phyloP scores from a whole-genome alignment of 75 land plant species.

The Picea sitchensis region DNA sequence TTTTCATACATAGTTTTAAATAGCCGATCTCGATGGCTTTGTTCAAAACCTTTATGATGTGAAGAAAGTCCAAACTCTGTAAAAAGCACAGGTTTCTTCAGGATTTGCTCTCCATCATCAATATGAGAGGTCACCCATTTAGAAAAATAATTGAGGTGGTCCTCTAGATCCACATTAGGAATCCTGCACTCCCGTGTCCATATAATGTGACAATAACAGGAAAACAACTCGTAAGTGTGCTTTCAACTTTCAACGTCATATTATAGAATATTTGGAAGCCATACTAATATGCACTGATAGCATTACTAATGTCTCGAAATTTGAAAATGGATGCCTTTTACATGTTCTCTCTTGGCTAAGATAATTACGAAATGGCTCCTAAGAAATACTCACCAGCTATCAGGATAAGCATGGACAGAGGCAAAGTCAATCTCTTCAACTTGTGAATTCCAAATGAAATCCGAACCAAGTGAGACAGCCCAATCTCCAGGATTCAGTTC shows the following conservation, averaged over 20 bases:
- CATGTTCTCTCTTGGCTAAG: not conserved
- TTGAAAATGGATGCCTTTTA: not conserved
- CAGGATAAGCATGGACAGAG: constrained; percentile 78
- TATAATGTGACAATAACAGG: not conserved
- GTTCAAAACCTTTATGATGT: constrained; percentile 15
- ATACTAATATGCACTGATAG: not conserved
- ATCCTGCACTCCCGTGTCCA: constrained; percentile 37
- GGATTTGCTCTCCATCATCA: constrained; percentile 38
- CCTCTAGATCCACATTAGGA: constrained; percentile 35
- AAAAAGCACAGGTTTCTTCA: constrained; percentile 76
- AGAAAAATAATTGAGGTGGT: constrained; percentile 35
- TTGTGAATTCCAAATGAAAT: constrained; percentile 62
- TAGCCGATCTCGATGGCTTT: constrained; percentile 31
- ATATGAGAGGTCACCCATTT: constrained; percentile 65
- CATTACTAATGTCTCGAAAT: not conserved
- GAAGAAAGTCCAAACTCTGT: constrained; percentile 64
- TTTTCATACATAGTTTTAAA: constrained; percentile 41
- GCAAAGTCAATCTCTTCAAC: constrained; percentile 65
- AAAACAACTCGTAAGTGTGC: not conserved
- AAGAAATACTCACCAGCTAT: constrained; percentile 55
- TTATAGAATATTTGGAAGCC: not conserved
- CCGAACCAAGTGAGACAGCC: constrained; percentile 51
- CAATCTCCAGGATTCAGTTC: constrained; percentile 39
- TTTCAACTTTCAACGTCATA: not conserved
- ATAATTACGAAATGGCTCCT: not conserved